Evolutionary conservation across 805 yeast genomes (phyloP).

Genomic region (Lachancea kluyveri): DNA sequence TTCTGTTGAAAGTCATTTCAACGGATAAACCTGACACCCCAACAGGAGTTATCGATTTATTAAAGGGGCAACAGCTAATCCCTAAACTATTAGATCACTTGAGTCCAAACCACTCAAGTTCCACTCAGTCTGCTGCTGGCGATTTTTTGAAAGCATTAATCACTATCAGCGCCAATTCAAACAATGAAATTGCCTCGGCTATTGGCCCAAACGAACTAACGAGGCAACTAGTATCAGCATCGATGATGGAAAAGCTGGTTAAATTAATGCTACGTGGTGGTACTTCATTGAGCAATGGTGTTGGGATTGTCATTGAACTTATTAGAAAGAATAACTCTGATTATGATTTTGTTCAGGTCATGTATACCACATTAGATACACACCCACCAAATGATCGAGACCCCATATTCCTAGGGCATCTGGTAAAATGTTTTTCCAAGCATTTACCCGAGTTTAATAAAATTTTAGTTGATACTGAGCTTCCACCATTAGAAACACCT

Average conservation of each 20-base stretch:
- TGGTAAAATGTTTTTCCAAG: constrained; percentile 71
- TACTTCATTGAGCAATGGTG: constrained; percentile 87
- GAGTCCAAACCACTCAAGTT: constrained; percentile 59
- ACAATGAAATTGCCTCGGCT: constrained; percentile 78
- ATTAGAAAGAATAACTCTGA: constrained; percentile 95
- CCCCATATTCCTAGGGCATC: constrained; percentile 84
- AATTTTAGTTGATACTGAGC: constrained; percentile 41
- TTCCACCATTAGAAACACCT: constrained; percentile 36
- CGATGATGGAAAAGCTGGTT: constrained; percentile 60
- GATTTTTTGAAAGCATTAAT: constrained; percentile 92
- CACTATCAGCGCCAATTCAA: constrained; percentile 88
- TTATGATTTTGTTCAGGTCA: constrained; percentile 83
- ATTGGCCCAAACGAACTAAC: constrained; percentile 95
- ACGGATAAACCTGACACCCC: constrained; percentile 89
- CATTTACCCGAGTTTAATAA: constrained; percentile 62
- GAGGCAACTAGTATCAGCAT: constrained; percentile 77
- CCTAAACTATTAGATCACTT: constrained; percentile 66
- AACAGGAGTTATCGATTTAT: constrained; percentile 74
- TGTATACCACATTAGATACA: constrained; percentile 73
- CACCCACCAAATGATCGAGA: constrained; percentile 93
- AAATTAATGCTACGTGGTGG: constrained; percentile 76
- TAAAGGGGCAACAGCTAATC: constrained; percentile 68
- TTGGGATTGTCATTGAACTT: constrained; percentile 88
- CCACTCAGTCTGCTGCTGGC: constrained; percentile 88
- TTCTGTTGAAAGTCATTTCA: constrained; percentile 78